Evolutionary conservation across 305 asterid species (phyloP), one percentile per base, ranked within the genome.

Genomic region (Solanum aculeatissimum): DNA sequence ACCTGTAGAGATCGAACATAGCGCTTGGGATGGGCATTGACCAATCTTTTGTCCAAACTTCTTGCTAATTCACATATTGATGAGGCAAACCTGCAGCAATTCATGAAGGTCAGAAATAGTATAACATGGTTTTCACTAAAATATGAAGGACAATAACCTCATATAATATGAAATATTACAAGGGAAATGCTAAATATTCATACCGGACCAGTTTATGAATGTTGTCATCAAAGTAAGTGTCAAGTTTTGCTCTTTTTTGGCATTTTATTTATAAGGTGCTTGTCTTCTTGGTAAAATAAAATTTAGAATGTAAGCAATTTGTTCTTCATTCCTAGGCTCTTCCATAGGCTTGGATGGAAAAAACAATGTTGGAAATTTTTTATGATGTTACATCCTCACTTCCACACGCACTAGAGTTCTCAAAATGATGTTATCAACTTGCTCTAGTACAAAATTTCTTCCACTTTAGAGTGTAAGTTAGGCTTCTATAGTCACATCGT

Each of bases 1-100:
- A 88, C 90, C 90, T 88, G 90, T 43, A 82, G 87, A 72, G 86
- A 81, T 16, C 87, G 89, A 8, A 84, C 86, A 69, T 86, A 82
- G 87, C 85, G 74, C 54, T 86, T 88, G 58, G 75, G 23, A 58
- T 84, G 55, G 81, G 87, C 90, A 49, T 84, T 77, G 9, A 82
- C 65, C 49, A 86, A 75, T 2, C 89, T 85, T 68, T 66, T 84
- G 47, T 82, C 87, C 79, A 86, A 55, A 58, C 82, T 83, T 71
- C 86, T 87, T 58, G 88, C 86, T 82, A 88, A 45, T 57, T 86
- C 86, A 40, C 84, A 32, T 74, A 88, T 81, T 35, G 90, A 81
- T 12, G 86, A 75, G 69, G 85, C 69, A 72, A 88, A 74, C 86
- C 90, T 88, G 38, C 55, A 43, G 38, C 38, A 45, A 4, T 71